A percentile compares a stretch with the other conserved stretches of the same genome.
These are phyloP conservation scores for Trypanosoma theileri DNA, from an alignment of 208 protist species.

Conservation along the genomic window DNA sequence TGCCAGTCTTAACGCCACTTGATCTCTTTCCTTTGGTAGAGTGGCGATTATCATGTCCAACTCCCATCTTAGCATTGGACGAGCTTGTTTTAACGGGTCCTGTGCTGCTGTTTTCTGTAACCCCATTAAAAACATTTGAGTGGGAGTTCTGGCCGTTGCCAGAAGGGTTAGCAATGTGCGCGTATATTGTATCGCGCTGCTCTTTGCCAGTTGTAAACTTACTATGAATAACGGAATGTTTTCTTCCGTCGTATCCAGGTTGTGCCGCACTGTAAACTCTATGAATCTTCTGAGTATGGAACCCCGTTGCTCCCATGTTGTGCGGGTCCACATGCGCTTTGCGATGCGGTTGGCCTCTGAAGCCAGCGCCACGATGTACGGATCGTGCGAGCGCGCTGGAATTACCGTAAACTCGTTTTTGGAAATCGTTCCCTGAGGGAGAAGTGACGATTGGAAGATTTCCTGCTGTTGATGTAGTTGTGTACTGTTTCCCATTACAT, in stretches of 20 bases:
- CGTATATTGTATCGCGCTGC: conserved; percentile 9
- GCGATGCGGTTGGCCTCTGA: conserved; percentile 6
- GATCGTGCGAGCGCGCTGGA: neutral
- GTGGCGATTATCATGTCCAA: conserved; percentile 4
- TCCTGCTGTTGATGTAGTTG: too few species aligned
- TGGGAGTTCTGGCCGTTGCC: neutral
- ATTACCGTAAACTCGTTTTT: neutral
- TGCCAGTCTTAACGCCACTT: conserved; percentile 10
- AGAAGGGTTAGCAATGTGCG: neutral
- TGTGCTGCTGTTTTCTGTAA: neutral
- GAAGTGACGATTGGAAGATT: too few species aligned
- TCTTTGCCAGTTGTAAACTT: conserved; percentile 16
- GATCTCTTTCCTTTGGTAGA: neutral
- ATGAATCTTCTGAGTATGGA: conserved; percentile 1
- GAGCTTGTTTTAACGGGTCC: conserved; percentile 12
- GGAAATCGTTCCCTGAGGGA: too few species aligned
- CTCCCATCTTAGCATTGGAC: conserved; percentile 9
- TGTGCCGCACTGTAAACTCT: neutral
- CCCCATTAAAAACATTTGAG: neutral
- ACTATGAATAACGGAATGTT: conserved; percentile 10
- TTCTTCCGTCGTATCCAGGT: too few species aligned
- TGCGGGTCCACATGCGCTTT: conserved; percentile 8
- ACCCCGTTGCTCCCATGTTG: conserved; percentile 1
- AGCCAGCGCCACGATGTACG: conserved; percentile 7
- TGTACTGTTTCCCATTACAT: too few species aligned